Base-by-base conservation (phyloP, 306 rosid genomes). In the Alnus rubra region DNA sequence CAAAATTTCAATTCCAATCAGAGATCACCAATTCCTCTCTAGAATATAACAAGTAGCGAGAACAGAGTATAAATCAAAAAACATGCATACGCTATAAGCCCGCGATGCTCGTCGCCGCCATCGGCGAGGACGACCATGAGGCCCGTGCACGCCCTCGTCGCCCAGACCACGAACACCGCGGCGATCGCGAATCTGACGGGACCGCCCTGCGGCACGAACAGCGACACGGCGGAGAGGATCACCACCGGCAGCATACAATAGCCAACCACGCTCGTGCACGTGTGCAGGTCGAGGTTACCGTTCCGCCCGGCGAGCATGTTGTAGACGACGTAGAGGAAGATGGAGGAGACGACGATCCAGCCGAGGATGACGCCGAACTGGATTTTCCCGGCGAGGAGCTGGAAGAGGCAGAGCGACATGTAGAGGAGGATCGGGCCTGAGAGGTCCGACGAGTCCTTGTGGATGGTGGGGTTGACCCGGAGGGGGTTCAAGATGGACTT, bases 351-450 rank as follows among this genome's bases (percentile, higher is more conserved):
- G 30, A 93, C 98, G 84, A 96, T 93, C 99, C 98, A 96, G 62
- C 98, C 98, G 48, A 96, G 77, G 6, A 96, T 96, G 15, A 96
- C 98, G 49, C 99, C 99, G 51, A 96, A 96, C 78, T 93, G 99
- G 80, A 96, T 91, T 84, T 96, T 96, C 1, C 99, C 98, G 0
- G 90, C 98, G n/a, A 96, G 98, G 71, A 96, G 76, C 54, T 96
- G 99, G 73, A 93, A 96, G 69, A 96, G 94, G 76, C 97, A 90
- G 4, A 96, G 87, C 2, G 88, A 75, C 90, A 91, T 91, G 83
- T 96, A 96, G 74, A 96, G 96, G 19, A 96, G 91, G 70, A 91
- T 91, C 11, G 99, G 99, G 3, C 99, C 99, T 0, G 99, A 96
- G 31, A 96, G 88, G 78, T 96, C 98, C 35, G 98, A 82, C 42